phyloP scores from a whole-genome alignment of 169 alveolate species.

The Cryptosporidium sp. region DNA sequence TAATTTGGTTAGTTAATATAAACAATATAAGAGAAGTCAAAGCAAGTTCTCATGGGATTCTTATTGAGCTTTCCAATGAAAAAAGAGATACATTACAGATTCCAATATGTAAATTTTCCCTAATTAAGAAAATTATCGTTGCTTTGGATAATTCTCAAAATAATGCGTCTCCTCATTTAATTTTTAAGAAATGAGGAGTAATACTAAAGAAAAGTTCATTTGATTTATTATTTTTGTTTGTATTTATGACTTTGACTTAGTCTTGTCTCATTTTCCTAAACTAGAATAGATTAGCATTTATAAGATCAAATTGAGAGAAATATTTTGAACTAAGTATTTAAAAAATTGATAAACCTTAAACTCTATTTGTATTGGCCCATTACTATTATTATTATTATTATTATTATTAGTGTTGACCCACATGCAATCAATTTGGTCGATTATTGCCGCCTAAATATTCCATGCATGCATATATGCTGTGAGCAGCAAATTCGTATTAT shows the following conservation, averaged over 20 bases:
- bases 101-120: slow-evolving; percentile 45
- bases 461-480: background rate
- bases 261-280: too few relatives aligned
- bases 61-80: slow-evolving; percentile 35
- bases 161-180: slow-evolving; percentile 39
- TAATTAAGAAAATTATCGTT: slow-evolving; percentile 23
- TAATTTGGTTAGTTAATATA: slow-evolving; percentile 41
- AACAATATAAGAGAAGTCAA: slow-evolving; percentile 28
- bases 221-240: too few relatives aligned
- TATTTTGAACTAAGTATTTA: too few relatives aligned
- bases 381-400: too few relatives aligned
- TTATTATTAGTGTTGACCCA: too few relatives aligned
- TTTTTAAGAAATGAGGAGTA: slow-evolving; percentile 6
- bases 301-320: too few relatives aligned
- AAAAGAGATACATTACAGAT: slow-evolving; percentile 54
- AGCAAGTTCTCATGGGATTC: slow-evolving; percentile 70
- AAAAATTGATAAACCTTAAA: too few relatives aligned
- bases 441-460: background rate
- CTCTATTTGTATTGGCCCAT: too few relatives aligned
- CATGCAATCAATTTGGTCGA: background rate
- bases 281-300: too few relatives aligned
- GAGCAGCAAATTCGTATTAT: background rate
- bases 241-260: too few relatives aligned
- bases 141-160: slow-evolving; percentile 63
- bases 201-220: background rate